Evolutionary conservation across 2,329 filamentous ascomycete genomes (phyloP).

Genomic region (Cladorrhinum sp.): DNA sequence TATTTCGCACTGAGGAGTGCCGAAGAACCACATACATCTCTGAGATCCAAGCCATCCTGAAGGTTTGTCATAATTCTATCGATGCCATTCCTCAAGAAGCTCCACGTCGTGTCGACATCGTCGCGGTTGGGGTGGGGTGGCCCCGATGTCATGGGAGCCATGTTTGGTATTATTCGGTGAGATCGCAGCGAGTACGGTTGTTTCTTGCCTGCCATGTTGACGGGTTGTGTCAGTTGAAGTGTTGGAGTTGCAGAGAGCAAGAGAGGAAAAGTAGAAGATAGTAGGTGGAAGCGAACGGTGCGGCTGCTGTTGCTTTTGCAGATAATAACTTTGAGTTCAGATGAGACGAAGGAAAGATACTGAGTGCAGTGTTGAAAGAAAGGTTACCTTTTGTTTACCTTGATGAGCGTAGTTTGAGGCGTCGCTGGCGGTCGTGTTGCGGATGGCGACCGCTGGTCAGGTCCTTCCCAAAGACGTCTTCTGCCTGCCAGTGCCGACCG

Average conservation of each 20-base stretch:
- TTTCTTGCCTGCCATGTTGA: neutral
- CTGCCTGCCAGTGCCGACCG: neutral
- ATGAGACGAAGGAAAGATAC: neutral
- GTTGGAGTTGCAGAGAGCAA: neutral
- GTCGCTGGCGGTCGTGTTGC: neutral
- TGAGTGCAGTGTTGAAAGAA: neutral
- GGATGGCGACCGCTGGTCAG: neutral
- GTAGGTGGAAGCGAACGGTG: neutral
- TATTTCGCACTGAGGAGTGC: neutral
- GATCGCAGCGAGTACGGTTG: no score
- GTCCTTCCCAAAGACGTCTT: neutral
- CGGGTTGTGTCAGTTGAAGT: neutral
- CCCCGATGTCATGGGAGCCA: slow-evolving; percentile 38
- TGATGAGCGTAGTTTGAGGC: neutral
- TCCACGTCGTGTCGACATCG: slow-evolving; percentile 63
- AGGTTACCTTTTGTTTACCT: neutral
- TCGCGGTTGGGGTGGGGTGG: slow-evolving; percentile 56
- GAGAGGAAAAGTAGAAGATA: neutral
- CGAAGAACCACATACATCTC: slow-evolving; percentile 57
- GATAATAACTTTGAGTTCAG: neutral
- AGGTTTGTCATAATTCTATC: slow-evolving; percentile 91
- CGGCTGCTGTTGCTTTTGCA: neutral
- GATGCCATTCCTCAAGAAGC: slow-evolving; percentile 82
- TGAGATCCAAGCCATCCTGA: slow-evolving; percentile 89
- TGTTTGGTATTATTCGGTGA: slow-evolving; percentile 17